Evolutionary conservation across 2,329 filamentous ascomycete species (phyloP), one percentile per base, ranked within the genome.

Genomic region (Fusarium xylarioides): DNA sequence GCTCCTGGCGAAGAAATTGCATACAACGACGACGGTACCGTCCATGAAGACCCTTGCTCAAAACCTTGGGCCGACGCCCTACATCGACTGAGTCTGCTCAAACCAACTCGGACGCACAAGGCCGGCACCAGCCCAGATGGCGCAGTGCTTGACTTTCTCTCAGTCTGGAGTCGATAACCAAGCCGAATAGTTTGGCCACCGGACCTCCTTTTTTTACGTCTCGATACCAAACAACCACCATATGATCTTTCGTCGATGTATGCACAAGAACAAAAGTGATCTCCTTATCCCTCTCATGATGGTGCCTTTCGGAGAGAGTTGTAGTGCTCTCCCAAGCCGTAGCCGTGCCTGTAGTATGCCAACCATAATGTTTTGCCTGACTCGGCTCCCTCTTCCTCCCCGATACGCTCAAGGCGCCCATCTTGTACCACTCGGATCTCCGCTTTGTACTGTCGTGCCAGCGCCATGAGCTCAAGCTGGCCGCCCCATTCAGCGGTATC

Each of bases 401-500:
- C 85, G 70, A 98, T 93, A 74, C 89, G 91, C 80, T 97, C 94
- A 64, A 93, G 91, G 63, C 91, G 85, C 9, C 95, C 94, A 80
- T 95, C 92, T 78, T 98, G 95, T 70, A 99, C 85, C 18, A 99
- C 92, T 78, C 91, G 90, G 70, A 98, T 95, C 78, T 92, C 89
- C 16, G 96, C 90, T 7, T 89, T 89, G 77, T 97, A 98, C 61
- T 89, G 90, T 80, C 90, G 91, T 56, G 95, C 93, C 80, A 99
- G 86, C 30, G 96, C 96, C 81, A 91, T 86, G 63, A 99, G 83
- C 85, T 99, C 96, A 71, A 98, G 83, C 85, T 98, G 94, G 0
- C 96, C 96, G 55, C 96, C 96, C 96, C 96, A 99, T 83, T 97
- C 95, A 1, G 94, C 95, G 54, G 95, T 98, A 66, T 96, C 91